These are phyloP conservation scores for Aspergillus sp. DNA, from an alignment of 2,329 filamentous ascomycete genomes.

Conservation along the genomic window DNA sequence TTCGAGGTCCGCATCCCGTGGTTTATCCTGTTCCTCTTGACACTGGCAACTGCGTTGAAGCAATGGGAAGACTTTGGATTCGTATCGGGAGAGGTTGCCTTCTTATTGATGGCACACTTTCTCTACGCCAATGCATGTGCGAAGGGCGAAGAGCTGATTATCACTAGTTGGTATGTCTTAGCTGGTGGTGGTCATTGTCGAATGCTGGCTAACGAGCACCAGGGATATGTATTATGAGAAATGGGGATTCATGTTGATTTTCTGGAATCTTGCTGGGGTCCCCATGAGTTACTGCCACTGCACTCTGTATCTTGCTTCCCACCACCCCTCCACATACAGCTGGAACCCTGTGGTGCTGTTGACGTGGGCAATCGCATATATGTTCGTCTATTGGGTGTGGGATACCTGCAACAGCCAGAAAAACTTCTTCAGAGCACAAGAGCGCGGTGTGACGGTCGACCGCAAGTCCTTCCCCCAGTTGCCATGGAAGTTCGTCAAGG, in stretches of 20 bases:
- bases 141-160: constrained; percentile 87
- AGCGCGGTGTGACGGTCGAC: constrained; percentile 64
- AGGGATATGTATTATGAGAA: constrained; percentile 94
- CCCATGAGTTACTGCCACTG: constrained; percentile 90
- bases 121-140: constrained; percentile 87
- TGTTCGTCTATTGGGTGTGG: constrained; percentile 87
- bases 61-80: constrained; percentile 83
- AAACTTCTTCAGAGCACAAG: constrained; percentile 79
- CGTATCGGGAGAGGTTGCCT: constrained; percentile 74
- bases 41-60: constrained; percentile 68
- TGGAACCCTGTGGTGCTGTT: constrained; percentile 67
- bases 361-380: constrained; percentile 64
- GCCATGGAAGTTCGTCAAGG: constrained; percentile 76
- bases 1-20: constrained; percentile 92
- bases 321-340: constrained; percentile 70
- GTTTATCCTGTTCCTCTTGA: constrained; percentile 81
- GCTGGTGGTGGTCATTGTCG: not conserved
- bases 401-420: constrained; percentile 90
- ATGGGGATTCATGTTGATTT: constrained; percentile 94
- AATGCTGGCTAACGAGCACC: not conserved
- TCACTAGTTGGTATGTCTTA: constrained; percentile 68
- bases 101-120: constrained; percentile 84
- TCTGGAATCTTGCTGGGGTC: constrained; percentile 93
- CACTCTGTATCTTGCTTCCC: constrained; percentile 81
- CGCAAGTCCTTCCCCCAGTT: constrained; percentile 83